Base-by-base conservation (phyloP, 1,139 yeast species). In the Hyphopichia fennica region DNA sequence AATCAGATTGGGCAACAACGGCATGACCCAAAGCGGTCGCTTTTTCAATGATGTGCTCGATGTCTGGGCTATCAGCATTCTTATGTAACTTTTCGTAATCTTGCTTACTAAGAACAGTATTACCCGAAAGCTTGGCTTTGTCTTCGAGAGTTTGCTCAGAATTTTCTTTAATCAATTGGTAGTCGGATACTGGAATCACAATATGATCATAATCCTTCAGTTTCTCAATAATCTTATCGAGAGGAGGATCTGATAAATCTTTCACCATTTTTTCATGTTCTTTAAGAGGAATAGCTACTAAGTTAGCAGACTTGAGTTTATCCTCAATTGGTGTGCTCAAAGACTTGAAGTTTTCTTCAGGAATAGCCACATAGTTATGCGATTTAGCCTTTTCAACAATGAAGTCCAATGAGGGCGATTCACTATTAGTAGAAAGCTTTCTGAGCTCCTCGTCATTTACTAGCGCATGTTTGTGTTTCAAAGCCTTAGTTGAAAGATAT, bases 31-130 rank as follows among this genome's bases (percentile, higher is more conserved):
- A 44, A 8, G 38, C 41, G 8, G 18, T 38, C 3, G 79, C 80
- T 37, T 61, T 60, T 7, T 57, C 52, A 16, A 49, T 43, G 19
- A 80, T 44, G 39, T 66, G 66, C 1, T 66, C 72, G 14, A 63
- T 42, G 17, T 67, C 53, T 13, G 69, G 71, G 13, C 46, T 41
- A 3, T 49, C 44, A 1, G 53, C 43, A 27, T 41, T 41, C 17
- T 38, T 25, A 9, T 49, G 42, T 37, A 60, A 48, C 5, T 32
- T 30, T 8, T 47, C 34, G 37, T 49, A 50, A 17, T 54, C 56
- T 7, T 37, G 42, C 15, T 28, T 13, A 7, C 28, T 29, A 5
- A 35, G 11, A 8, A 25, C 27, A 13, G n/a, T n/a, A 9, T 37
- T 37, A 3, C 14, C 16, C 4, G 7, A 29, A 3, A 13, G 7